Base-by-base conservation (phyloP, 768 basidiomycete species). In the Pulveroboletus sp. region DNA sequence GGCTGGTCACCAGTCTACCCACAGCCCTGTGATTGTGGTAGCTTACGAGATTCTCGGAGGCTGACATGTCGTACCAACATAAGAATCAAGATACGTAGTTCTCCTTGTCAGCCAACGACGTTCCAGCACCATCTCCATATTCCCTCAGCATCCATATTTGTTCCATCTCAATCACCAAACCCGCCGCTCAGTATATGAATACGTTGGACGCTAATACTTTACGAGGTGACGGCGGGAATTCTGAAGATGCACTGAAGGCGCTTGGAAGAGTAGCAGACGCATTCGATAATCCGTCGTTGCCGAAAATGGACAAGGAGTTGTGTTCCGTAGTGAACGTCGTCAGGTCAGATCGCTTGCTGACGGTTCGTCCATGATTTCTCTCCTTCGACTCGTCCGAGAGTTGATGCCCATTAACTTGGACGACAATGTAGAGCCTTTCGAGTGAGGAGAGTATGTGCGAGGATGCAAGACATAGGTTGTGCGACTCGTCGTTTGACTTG, bases 181-280 rank as follows among this genome's bases (percentile, higher is more conserved):
- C 8, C 5, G 11, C 41, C 24, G n/a, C 32, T n/a, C 26, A 26
- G 14, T 31, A 6, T 11, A 63, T 57, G 61, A 36, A 54, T 10
- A 33, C 8, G 13, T 13, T 13, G 39, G 41, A 17, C 43, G 31
- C n/a, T n/a, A 45, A 33, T 17, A 45, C 39, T 28, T 32, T 51
- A 5, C 18, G 48, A 6, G 32, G 27, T 4, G 40, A 38, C 6
- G 39, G 15, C 4, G 30, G 10, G 32, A 28, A 50, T 10, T 14
- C 43, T 0, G 55, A 55, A 30, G 62, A 66, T 21, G 62, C 50
- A 0, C 10, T 68, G 1, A 53, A 54, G 44, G 51, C 66, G 31
- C 59, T 66, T 2, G 64, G 53, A 44, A 55, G 61, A 43, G 55
- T 66, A 1, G 66, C 65, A 17, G 66, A 66, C 18, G 65, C 65